Evolutionary conservation across 495 filamentous ascomycete genomes (phyloP), one percentile per base, ranked within the genome.

Genomic region (Penicillium waksmanii): DNA sequence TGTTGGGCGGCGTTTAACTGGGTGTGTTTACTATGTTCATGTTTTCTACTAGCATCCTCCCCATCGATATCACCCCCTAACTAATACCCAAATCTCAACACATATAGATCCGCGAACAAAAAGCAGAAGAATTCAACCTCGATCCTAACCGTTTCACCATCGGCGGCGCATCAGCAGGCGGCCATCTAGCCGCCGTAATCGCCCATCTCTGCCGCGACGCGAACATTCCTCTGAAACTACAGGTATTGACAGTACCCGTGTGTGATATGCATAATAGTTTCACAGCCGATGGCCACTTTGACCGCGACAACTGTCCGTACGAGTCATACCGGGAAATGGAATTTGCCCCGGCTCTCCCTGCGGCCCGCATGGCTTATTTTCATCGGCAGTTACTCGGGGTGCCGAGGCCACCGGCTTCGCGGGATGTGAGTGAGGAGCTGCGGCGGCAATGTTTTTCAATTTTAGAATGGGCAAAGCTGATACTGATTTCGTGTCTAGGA

Each of bases 1-100:
- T 73, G 72, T 57, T 77, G 75, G 75, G 50, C 66, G 1, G 75
- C 73, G n/a, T 75, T 78, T 46, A 78, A 74, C 34, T 76, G 75
- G 73, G 75, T 76, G 56, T 25, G 68, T 31, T 38, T n/a, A n/a
- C n/a, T n/a, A n/a, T n/a, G n/a, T 18, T 17, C 36, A 10, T 15
- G 48, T 47, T 5, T 6, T 8, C 43, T 3, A 8, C 36, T 38
- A 3, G 4, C 8, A 4, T 2, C 4, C 36, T n/a, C 36, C 15
- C 36, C 36, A 5, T 36, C 34, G 9, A 2, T n/a, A 6, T n/a
- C 36, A 3, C 0, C 15, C 5, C 6, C 36, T 5, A 13, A 38
- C 15, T 13, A 13, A 38, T n/a, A 12, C 12, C 3, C 36, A 12
- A 13, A 3, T n/a, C 4, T 12, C 0, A n/a, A 38, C 0, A n/a